Conservation (phyloP, 2,329 filamentous ascomycete species). For the Polytolypa hystricis region DNA sequence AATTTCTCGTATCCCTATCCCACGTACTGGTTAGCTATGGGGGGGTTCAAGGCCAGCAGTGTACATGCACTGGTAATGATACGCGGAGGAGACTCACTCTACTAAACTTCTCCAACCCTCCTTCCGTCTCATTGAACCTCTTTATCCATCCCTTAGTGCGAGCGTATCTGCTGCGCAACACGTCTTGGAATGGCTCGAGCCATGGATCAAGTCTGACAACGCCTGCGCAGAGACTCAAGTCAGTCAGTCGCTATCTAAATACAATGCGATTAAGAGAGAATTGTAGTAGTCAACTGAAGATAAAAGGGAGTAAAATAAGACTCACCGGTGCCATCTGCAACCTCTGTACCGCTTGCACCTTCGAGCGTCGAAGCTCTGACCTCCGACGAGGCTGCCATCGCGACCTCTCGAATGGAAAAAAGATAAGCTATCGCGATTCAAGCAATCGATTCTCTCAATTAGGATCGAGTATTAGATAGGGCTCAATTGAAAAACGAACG, state of each 20-base stretch:
- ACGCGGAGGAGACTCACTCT: conserved; percentile 42
- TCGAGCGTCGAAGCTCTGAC: too few species aligned
- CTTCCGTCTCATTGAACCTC: conserved; percentile 70
- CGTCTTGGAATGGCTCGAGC: conserved; percentile 72
- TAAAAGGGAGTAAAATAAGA: background rate
- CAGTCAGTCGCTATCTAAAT: conserved; percentile 4
- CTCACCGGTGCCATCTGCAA: conserved; percentile 23
- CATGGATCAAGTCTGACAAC: conserved; percentile 81
- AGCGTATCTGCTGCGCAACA: conserved; percentile 63
- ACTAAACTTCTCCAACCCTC: conserved; percentile 84
- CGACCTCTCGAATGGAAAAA: too few species aligned
- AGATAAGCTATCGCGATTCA: too few species aligned
- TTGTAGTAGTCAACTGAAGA: background rate
- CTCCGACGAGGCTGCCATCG: too few species aligned
- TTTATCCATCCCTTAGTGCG: conserved; percentile 81
- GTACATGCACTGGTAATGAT: background rate
- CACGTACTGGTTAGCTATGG: background rate
- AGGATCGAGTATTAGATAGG: too few species aligned
- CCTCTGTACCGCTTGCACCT: background rate
- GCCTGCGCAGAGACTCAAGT: conserved; percentile 34
- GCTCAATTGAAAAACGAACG: too few species aligned
- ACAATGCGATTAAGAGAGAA: background rate
- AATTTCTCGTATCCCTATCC: conserved; percentile 73
- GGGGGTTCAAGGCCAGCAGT: background rate
- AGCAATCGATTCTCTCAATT: too few species aligned